phyloP scores from a whole-genome alignment of 148 eudicot species.

The Arbutus unedo region DNA sequence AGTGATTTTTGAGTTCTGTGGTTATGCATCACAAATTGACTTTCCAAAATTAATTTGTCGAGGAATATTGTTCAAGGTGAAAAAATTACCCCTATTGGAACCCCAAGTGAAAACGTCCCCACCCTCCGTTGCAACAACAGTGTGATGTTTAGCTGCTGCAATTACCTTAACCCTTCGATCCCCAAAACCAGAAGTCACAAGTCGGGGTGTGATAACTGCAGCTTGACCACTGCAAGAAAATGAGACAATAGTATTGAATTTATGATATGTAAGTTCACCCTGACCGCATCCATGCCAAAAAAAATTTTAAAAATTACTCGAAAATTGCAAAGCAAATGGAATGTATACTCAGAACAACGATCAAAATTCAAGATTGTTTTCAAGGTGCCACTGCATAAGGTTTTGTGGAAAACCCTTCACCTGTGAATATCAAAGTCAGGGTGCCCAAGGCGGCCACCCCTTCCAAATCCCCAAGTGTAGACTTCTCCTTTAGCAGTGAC shows the following conservation, averaged over 20 bases:
- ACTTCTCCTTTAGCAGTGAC: conserved; percentile 83
- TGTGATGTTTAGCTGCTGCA: conserved; percentile 98
- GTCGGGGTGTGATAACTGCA: conserved; percentile 95
- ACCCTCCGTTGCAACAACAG: conserved; percentile 82
- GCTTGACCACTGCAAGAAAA: conserved; percentile 87
- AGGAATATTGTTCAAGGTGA: neutral
- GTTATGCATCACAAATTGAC: neutral
- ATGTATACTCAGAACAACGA: neutral
- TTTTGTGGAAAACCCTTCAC: conserved; percentile 26
- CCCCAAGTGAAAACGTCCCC: conserved; percentile 99
- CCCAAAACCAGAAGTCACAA: conserved; percentile 85
- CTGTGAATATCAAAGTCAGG: conserved; percentile 99
- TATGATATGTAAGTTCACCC: conserved; percentile 6
- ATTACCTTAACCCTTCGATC: conserved; percentile 82
- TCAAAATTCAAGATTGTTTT: too few relatives aligned
- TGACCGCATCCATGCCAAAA: neutral
- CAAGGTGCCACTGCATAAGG: neutral
- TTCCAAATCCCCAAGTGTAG: conserved; percentile 97
- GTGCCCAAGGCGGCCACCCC: conserved; percentile 99
- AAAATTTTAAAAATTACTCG: neutral
- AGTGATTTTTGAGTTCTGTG: neutral
- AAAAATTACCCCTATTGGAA: conserved; percentile 78
- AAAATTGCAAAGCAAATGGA: neutral
- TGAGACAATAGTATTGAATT: conserved; percentile 12
- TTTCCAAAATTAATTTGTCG: neutral